Evolutionary conservation across 108 stramenopile species (phyloP), one percentile per base, ranked within the genome.

Genomic region (Asterionellopsis glacialis): DNA sequence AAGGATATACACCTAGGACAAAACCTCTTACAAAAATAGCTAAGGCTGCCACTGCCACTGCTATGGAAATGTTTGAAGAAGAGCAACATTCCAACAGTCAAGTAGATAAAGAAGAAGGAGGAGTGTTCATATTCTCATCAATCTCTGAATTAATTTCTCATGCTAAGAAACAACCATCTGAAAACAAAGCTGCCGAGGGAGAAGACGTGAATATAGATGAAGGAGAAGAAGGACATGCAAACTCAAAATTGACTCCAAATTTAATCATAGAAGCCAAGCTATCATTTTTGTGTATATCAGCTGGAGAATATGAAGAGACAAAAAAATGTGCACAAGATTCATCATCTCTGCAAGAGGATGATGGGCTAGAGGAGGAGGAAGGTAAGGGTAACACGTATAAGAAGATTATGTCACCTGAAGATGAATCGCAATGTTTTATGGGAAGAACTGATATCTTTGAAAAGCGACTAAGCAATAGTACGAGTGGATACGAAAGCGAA

Each of bases 211-310:
- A n/a, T n/a, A n/a, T n/a, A n/a, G n/a, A n/a, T n/a, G n/a, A n/a
- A n/a, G 40, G 7, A 14, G 50, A 72, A 11, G n/a, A 51, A 14
- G 15, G n/a, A 0, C 18, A 50, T 33, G 54, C 53, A 14, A 58
- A 60, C 61, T 18, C 55, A 50, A 3, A 56, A 73, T 22, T 56
- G 60, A 1, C 18, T 44, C 58, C 50, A 41, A 41, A 55, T 65
- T 43, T 61, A 45, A 11, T 69, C 47, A 57, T 75, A 39, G 79
- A 80, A 57, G 73, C 74, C 6, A 54, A 80, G 33, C 48, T 80
- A 26, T 39, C 65, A 9, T 80, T 80, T 69, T 69, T 64, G 9
- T 74, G 75, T 45, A 74, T 80, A 71, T 57, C 74, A 0, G 28
- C 65, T 28, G 71, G 72, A 22, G 67, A 80, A 40, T 80, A 69